Evolutionary conservation across 495 filamentous ascomycete species (phyloP).

Genomic region (Mycothermus thermophilus): DNA sequence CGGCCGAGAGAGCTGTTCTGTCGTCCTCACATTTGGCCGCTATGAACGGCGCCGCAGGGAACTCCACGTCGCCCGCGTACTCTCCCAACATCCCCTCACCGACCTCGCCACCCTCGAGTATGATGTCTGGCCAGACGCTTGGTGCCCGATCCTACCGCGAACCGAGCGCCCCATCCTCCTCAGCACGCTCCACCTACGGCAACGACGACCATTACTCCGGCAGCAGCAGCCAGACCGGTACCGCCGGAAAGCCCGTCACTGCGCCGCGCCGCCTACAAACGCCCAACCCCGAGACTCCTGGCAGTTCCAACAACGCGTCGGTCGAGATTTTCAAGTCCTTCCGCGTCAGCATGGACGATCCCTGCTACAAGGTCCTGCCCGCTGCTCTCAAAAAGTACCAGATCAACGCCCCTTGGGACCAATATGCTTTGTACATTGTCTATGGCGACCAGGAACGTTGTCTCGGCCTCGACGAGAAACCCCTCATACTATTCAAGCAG

Average conservation of each 20-base stretch:
- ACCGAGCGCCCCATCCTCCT: conserved; percentile 32
- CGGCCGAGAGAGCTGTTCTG: conserved; percentile 46
- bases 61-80: conserved; percentile 40
- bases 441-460: conserved; percentile 95
- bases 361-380: conserved; percentile 91
- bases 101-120: conserved; percentile 52
- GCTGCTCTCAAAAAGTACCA: conserved; percentile 96
- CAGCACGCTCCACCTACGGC: conserved; percentile 32
- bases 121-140: conserved; percentile 32
- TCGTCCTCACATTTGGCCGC: conserved; percentile 65
- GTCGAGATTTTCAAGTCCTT: conserved; percentile 98
- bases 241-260: conserved; percentile 22
- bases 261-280: conserved; percentile 37
- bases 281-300: conserved; percentile 37
- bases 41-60: conserved; percentile 49
- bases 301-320: conserved; percentile 29
- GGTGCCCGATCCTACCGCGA: conserved; percentile 41
- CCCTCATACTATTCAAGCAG: conserved; percentile 92
- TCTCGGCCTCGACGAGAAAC: conserved; percentile 79
- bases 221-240: conserved; percentile 21
- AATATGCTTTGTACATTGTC: conserved; percentile 95
- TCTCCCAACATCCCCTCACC: conserved; percentile 70
- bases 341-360: conserved; percentile 92
- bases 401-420: conserved; percentile 91
- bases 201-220: conserved; percentile 39